A percentile compares a stretch with the other conserved stretches of the same genome.
Evolutionary conservation across 257 asterid genomes (phyloP).

Genomic region (Cynanchum wilfordii): DNA sequence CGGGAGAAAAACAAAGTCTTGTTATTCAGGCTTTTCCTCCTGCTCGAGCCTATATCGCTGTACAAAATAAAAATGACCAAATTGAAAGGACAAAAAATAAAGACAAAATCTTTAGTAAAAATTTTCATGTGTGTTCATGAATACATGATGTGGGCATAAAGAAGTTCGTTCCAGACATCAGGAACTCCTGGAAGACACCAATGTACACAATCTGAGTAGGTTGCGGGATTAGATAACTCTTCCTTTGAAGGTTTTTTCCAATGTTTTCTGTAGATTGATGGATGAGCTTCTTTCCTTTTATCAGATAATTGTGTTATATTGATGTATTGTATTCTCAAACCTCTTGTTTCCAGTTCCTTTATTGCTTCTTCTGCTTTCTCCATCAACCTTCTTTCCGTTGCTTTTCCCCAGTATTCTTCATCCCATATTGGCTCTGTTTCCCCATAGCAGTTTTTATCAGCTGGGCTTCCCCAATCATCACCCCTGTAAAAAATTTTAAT

Average conservation of each 20-base stretch:
- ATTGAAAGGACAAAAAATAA: too few species aligned
- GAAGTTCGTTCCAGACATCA: slow-evolving; percentile 13
- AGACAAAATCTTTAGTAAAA: too few species aligned
- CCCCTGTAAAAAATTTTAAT: slow-evolving; percentile 26
- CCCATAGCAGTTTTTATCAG: slow-evolving; percentile 51
- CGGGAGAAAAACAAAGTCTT: not conserved
- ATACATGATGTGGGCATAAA: slow-evolving; percentile 27
- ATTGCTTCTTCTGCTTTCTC: slow-evolving; percentile 31
- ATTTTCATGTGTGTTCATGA: slow-evolving; percentile 21
- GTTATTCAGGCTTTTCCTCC: not conserved
- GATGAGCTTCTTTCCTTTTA: slow-evolving; percentile 63
- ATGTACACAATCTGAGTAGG: slow-evolving; percentile 62
- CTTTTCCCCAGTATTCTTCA: slow-evolving; percentile 45
- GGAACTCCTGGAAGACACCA: slow-evolving; percentile 47
- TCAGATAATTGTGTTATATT: slow-evolving; percentile 64
- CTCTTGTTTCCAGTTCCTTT: slow-evolving; percentile 33
- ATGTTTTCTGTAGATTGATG: slow-evolving; percentile 60
- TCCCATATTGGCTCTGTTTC: slow-evolving; percentile 43
- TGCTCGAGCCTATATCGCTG: not conserved
- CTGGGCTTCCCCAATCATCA: slow-evolving; percentile 56
- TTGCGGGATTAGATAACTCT: slow-evolving; percentile 45
- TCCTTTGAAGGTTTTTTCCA: slow-evolving; percentile 45
- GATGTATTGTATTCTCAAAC: slow-evolving; percentile 32
- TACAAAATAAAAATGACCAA: not conserved
- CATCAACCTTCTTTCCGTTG: slow-evolving; percentile 14